A percentile compares a stretch with the other conserved stretches of the same genome.
Evolutionary conservation across 2,329 filamentous ascomycete species (phyloP).

Genomic region (Fusarium falciforme): DNA sequence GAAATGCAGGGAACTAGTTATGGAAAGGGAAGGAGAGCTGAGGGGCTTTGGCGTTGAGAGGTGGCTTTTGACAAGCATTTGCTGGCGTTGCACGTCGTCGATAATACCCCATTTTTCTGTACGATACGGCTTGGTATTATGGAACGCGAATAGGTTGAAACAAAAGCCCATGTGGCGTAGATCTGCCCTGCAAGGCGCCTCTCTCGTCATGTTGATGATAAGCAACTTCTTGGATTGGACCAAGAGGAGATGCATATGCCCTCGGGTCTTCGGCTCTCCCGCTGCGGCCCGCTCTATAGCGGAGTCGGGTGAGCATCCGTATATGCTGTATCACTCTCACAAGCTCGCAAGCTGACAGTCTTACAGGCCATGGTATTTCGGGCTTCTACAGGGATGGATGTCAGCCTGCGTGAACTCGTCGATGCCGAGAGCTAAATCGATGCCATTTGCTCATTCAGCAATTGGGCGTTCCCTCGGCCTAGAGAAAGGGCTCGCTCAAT

Average conservation of each 20-base stretch:
- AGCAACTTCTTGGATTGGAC: conserved; percentile 18
- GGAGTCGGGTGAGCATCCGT: conserved; percentile 22
- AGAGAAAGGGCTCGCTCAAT: background rate
- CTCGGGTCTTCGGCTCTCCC: conserved; percentile 26
- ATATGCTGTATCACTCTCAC: conserved; percentile 15
- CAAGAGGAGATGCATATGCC: background rate
- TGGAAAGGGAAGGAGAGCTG: background rate
- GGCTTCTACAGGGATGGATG: background rate
- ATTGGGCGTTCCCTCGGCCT: background rate
- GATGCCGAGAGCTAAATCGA: conserved; percentile 5
- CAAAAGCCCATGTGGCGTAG: conserved; percentile 26
- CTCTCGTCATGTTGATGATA: conserved; percentile 17
- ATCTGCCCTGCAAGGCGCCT: conserved; percentile 31
- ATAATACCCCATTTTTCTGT: conserved; percentile 37
- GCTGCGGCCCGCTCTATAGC: conserved; percentile 19
- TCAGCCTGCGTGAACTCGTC: background rate
- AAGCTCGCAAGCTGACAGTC: conserved; percentile 8
- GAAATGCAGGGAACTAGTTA: conserved; percentile 1
- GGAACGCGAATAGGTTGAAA: conserved; percentile 33
- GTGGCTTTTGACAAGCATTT: conserved; percentile 35
- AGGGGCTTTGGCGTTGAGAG: background rate
- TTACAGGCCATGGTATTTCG: background rate
- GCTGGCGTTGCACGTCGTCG: conserved; percentile 35
- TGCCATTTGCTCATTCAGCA: background rate
- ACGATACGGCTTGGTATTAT: conserved; percentile 24